These are phyloP conservation scores for Trichoderma virens DNA, from an alignment of 495 filamentous ascomycete genomes.

Conservation along the genomic window DNA sequence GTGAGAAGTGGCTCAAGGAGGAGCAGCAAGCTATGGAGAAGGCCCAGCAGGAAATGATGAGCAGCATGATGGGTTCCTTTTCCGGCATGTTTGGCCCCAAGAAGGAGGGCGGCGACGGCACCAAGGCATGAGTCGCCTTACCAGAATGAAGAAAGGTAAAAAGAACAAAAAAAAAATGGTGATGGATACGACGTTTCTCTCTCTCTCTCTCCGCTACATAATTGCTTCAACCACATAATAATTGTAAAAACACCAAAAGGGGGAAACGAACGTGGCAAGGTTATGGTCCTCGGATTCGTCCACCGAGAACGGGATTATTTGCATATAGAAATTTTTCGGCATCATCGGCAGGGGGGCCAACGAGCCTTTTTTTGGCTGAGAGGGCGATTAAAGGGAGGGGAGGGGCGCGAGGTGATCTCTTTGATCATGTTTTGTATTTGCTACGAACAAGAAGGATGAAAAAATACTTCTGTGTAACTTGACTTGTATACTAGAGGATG, in stretches of 20 bases:
- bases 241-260: neutral
- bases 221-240: neutral
- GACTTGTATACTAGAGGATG: slow-evolving; percentile 6
- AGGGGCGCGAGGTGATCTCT: neutral
- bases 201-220: slow-evolving; percentile 1
- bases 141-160: neutral
- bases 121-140: slow-evolving; percentile 1
- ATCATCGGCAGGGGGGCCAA: neutral
- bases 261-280: neutral
- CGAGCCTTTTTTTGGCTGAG: neutral
- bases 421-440: neutral
- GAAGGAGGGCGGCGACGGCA: slow-evolving; percentile 12
- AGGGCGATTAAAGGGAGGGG: neutral
- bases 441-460: neutral
- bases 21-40: slow-evolving; percentile 80
- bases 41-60: slow-evolving; percentile 80
- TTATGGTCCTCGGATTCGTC: neutral
- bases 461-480: neutral
- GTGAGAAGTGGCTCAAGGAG: slow-evolving; percentile 88
- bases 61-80: slow-evolving; percentile 56
- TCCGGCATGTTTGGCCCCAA: slow-evolving; percentile 38
- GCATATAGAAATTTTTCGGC: slow-evolving; percentile 6
- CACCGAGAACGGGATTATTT: neutral
- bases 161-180: slow-evolving; percentile 9
- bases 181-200: neutral